Base-by-base conservation (phyloP, 768 basidiomycete genomes). In the Tricholoma hemisulphureum region DNA sequence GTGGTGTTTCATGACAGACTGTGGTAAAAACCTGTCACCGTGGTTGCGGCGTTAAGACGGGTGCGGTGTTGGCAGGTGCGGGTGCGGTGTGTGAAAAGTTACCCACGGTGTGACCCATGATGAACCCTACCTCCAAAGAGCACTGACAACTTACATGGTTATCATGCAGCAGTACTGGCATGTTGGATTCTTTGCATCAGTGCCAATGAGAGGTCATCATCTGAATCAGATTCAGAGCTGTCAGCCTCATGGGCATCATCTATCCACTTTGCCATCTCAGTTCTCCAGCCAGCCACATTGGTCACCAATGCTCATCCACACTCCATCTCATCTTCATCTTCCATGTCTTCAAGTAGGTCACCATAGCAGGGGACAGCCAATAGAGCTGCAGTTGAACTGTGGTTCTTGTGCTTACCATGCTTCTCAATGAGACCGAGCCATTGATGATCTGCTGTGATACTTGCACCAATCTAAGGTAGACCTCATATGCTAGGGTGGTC, bases 261-360 rank as follows among this genome's bases (percentile, higher is more conserved):
- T 20, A 51, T 35, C 50, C 50, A 51, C 24, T 20, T 51, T 51
- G 50, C 50, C 50, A 51, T 51, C 50, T 51, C 50, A 3, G 31
- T 51, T 20, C 50, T 51, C 50, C 50, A 51, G 32, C 31, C 31
- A 18, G 28, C 31, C 14, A n/a, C 50, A 20, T 13, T 51, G 16
- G 26, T 51, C 6, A 51, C 50, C 29, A 51, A 51, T 10, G 29
- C 50, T 51, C 28, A 11, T 10, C 50, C 50, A 20, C n/a, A 18
- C 24, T 51, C 50, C 32, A 31, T 32, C 18, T 51, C 50, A 51
- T 51, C 50, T 24, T 51, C 29, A 51, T 51, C 29, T 18, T 51
- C 34, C n/a, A 51, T 31, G 23, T 51, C 50, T n/a, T 51, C 18
- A 10, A 51, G 50, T 11, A 51, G 23, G 24, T 51, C 50, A 32